phyloP scores from a whole-genome alignment of 345 rosid species.

The Corchorus olitorius region DNA sequence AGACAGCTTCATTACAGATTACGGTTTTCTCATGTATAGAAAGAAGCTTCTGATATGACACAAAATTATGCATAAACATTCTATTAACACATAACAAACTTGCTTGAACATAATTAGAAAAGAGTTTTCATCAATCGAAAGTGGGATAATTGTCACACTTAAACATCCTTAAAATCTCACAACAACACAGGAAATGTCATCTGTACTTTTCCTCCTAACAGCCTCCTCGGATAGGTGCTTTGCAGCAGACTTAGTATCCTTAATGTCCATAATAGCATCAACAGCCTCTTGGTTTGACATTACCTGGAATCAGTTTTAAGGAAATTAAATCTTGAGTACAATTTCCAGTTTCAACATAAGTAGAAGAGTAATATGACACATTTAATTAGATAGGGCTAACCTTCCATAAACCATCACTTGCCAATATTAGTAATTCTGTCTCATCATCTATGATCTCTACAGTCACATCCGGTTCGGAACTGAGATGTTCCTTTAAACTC shows the following conservation, averaged over 20 bases:
- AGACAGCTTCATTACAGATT: neutral
- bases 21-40: neutral
- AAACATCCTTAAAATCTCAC: constrained; percentile 59
- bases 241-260: constrained; percentile 88
- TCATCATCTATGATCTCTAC: constrained; percentile 59
- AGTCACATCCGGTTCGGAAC: constrained; percentile 78
- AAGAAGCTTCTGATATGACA: constrained; percentile 8
- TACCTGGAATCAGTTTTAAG: constrained; percentile 44
- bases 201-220: constrained; percentile 65
- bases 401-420: constrained; percentile 97
- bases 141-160: neutral
- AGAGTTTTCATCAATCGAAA: constrained; percentile 12
- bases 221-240: constrained; percentile 86
- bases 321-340: neutral
- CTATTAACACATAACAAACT: neutral
- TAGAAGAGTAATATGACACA: neutral
- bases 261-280: constrained; percentile 58
- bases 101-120: neutral
- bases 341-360: neutral
- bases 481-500: constrained; percentile 82
- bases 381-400: constrained; percentile 37
- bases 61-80: constrained; percentile 6
- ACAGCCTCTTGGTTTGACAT: constrained; percentile 89
- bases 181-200: constrained; percentile 84
- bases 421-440: constrained; percentile 70